Base-by-base conservation (phyloP, 345 rosid genomes). In the Leavenworthia alabamica region DNA sequence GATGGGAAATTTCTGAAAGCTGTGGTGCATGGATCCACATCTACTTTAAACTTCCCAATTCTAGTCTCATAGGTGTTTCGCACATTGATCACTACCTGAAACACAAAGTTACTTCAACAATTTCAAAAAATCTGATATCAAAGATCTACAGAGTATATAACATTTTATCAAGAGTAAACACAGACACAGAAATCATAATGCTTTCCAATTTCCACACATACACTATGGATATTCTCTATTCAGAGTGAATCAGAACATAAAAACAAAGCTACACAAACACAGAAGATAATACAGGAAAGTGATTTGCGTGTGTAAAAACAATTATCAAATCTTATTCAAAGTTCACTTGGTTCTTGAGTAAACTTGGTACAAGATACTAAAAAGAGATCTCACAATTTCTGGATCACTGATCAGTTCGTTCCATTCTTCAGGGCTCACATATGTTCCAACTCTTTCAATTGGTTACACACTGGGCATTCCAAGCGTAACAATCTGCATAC, bases 11-110 rank as follows among this genome's bases (percentile, higher is more conserved):
- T 78, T 11, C 96, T 83, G 67, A 92, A 92, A 66, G 98, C 88
- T 31, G 84, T 60, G 33, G 98, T 89, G 59, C 86, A 72, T 3
- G 98, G 98, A 81, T 89, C 89, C 35, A 86, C 83, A 65, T 96
- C 99, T 75, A 94, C 86, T 81, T 85, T 87, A 66, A 93, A 93
- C 81, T 85, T 93, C 55, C 97, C 99, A 4, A 93, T 89, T 75
- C 99, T 81, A 8, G 89, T 89, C 78, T 89, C 99, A 63, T 93
- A 89, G 32, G 72, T 60, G 73, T 93, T 93, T 27, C 97, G 89
- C 62, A 89, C 99, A 72, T 93, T 97, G 7, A 89, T 87, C 71
- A 93, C 82, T 66, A 87, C 91, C 99, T 93, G 65, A 61, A 71
- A 68, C 67, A 58, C 52, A 62, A 13, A 54, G 19, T 12, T 8